These are phyloP conservation scores for Letharia columbiana DNA, from an alignment of 495 filamentous ascomycete species.

Conservation along the genomic window DNA sequence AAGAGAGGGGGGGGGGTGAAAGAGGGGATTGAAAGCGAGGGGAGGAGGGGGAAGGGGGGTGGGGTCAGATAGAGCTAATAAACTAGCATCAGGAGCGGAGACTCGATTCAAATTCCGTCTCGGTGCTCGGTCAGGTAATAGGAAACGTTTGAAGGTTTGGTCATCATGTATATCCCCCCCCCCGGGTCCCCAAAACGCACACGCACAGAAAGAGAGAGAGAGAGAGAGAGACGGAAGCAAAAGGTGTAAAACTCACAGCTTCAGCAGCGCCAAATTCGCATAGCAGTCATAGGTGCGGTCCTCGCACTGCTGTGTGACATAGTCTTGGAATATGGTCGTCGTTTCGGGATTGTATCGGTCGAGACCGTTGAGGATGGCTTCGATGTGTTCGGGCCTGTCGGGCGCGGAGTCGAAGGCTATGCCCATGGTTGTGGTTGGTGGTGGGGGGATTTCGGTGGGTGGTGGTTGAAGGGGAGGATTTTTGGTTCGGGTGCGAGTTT, in stretches of 20 bases:
- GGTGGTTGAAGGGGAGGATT: background rate
- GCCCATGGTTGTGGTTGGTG: constrained; percentile 29
- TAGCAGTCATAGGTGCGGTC: constrained; percentile 88
- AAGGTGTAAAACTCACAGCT: constrained; percentile 65
- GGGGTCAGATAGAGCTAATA: constrained; percentile 62
- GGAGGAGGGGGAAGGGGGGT: background rate
- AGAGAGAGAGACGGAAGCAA: too few species aligned
- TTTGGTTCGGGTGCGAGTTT: background rate
- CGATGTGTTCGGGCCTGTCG: constrained; percentile 78
- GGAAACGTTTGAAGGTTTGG: constrained; percentile 73
- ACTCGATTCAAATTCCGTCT: constrained; percentile 39
- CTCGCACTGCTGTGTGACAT: constrained; percentile 92
- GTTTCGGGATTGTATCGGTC: constrained; percentile 99
- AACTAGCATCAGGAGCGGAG: constrained; percentile 39
- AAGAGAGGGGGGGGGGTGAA: background rate
- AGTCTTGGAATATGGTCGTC: constrained; percentile 86
- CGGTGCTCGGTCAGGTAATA: constrained; percentile 75
- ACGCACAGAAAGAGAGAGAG: too few species aligned
- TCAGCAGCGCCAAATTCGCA: constrained; percentile 89
- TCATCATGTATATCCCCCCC: constrained; percentile 43
- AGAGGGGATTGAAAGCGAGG: too few species aligned
- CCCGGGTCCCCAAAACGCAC: too few species aligned
- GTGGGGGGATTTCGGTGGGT: background rate
- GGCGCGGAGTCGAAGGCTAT: constrained; percentile 49
- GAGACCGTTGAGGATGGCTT: constrained; percentile 83